Percentiles rank a stretch among this genome's conserved stretches.
Evolutionary conservation across 768 basidiomycete genomes (phyloP).

Genomic region (Termitomyces sp.): DNA sequence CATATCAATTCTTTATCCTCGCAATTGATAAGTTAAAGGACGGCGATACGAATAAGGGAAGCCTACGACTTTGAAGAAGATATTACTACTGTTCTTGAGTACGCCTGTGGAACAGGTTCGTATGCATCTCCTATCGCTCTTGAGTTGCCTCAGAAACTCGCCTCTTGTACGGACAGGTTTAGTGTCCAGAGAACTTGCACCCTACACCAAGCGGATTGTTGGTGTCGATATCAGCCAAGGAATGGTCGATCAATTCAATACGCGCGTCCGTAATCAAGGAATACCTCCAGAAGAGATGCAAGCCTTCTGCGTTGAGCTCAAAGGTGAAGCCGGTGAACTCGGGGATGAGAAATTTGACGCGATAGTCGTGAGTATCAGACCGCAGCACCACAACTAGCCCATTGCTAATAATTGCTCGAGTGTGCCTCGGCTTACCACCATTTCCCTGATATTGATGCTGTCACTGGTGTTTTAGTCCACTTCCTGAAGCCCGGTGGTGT

Average conservation of each 20-base stretch:
- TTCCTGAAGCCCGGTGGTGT: constrained; percentile 60
- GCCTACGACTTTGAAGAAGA: constrained; percentile 49
- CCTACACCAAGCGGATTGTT: constrained; percentile 56
- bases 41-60: constrained; percentile 31
- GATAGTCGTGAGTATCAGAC: constrained; percentile 48
- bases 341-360: constrained; percentile 60
- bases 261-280: constrained; percentile 52
- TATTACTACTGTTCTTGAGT: constrained; percentile 60
- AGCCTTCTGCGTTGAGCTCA: constrained; percentile 49
- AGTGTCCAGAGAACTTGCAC: constrained; percentile 55
- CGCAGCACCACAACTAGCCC: neutral
- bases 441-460: constrained; percentile 42
- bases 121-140: neutral
- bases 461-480: constrained; percentile 46
- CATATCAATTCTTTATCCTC: neutral
- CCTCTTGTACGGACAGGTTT: constrained; percentile 40
- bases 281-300: constrained; percentile 62
- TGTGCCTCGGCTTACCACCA: constrained; percentile 69
- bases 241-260: constrained; percentile 66
- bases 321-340: constrained; percentile 41
- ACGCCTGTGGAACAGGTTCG: constrained; percentile 65
- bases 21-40: constrained; percentile 16
- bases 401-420: constrained; percentile 26
- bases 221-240: constrained; percentile 75
- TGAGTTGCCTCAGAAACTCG: neutral